phyloP scores from a whole-genome alignment of 306 rosid genomes.

The Casuarina glauca region DNA sequence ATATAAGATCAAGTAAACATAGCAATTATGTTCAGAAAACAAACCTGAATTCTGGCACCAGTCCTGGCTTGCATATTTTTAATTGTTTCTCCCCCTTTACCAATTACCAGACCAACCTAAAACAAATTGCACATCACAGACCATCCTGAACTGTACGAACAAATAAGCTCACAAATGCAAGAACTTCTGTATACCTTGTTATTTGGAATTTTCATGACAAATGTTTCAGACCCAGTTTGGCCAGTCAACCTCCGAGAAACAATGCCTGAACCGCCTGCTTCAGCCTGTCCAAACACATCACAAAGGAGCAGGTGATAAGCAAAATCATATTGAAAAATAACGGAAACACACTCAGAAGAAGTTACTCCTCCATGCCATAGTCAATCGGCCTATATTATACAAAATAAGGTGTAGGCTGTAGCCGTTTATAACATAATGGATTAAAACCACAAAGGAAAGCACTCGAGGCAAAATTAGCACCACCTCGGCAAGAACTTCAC shows the following conservation, averaged over 20 bases:
- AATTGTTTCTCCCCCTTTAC: slow-evolving; percentile 96
- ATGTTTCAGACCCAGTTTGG: slow-evolving; percentile 77
- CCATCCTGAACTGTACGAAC: slow-evolving; percentile 6
- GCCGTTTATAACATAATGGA: not conserved
- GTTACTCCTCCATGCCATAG: not conserved
- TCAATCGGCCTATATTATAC: not conserved
- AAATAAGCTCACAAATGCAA: not conserved
- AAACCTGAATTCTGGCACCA: slow-evolving; percentile 95
- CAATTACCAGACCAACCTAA: slow-evolving; percentile 96
- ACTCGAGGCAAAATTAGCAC: not conserved
- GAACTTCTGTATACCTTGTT: slow-evolving; percentile 62
- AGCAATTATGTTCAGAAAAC: not conserved
- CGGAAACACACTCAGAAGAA: not conserved
- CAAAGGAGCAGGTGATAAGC: not conserved
- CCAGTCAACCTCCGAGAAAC: slow-evolving; percentile 66
- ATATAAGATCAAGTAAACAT: not conserved
- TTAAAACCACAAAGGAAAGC: not conserved
- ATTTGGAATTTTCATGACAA: slow-evolving; percentile 74
- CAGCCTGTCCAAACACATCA: slow-evolving; percentile 61
- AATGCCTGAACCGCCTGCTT: slow-evolving; percentile 83
- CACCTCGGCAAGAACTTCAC: slow-evolving; percentile 92
- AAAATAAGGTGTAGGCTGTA: not conserved
- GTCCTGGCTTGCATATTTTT: slow-evolving; percentile 88
- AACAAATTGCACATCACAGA: not conserved
- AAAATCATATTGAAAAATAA: not conserved